A percentile compares a stretch with the other conserved stretches of the same genome.
Conservation (phyloP, 2,329 filamentous ascomycete species). For the Stenocarpella maydis region DNA sequence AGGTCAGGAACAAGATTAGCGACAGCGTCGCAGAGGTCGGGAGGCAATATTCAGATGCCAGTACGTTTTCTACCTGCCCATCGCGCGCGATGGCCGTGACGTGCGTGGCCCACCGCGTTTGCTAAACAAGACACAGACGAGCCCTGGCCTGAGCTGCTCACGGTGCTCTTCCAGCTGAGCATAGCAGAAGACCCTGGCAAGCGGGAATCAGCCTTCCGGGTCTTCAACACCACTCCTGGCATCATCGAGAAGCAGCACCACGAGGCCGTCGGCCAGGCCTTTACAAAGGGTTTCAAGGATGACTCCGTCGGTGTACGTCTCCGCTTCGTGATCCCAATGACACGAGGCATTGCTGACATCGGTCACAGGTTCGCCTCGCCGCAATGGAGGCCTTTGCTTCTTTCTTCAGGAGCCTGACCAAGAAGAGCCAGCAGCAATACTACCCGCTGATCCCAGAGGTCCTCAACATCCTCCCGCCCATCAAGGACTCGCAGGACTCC, state of each 20-base stretch:
- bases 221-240: constrained; percentile 92
- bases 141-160: constrained; percentile 88
- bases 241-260: constrained; percentile 98
- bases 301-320: constrained; percentile 75
- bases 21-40: constrained; percentile 97
- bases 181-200: constrained; percentile 84
- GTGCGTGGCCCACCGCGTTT: not conserved
- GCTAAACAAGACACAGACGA: constrained; percentile 63
- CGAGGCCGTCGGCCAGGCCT: constrained; percentile 86
- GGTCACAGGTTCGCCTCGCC: constrained; percentile 78
- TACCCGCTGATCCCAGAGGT: constrained; percentile 87
- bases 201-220: constrained; percentile 91
- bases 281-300: constrained; percentile 92
- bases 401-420: constrained; percentile 90
- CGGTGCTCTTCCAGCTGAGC: constrained; percentile 87
- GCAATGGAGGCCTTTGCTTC: constrained; percentile 97
- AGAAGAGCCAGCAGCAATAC: constrained; percentile 90
- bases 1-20: constrained; percentile 92
- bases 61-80: constrained; percentile 62
- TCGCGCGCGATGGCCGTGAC: not conserved
- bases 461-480: constrained; percentile 90
- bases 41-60: constrained; percentile 91
- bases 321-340: not conserved
- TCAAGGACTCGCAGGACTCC: constrained; percentile 90
- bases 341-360: constrained; percentile 30